A percentile compares a stretch with the other conserved stretches of the same genome.
Conservation (phyloP, 805 yeast genomes). For the Blastobotrys robertii region DNA sequence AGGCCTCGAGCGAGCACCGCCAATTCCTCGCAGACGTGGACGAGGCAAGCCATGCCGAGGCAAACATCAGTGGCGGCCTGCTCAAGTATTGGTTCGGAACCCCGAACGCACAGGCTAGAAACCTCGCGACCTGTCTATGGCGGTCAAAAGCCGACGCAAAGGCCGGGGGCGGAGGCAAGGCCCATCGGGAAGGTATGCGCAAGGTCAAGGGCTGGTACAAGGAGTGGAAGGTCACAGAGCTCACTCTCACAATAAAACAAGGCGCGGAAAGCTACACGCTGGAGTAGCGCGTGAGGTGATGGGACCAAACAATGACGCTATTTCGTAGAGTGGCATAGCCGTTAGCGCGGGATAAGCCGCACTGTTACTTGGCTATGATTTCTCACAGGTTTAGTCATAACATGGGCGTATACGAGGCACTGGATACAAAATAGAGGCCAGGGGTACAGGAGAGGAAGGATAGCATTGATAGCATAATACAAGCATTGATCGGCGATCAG, state of each 20-base stretch:
- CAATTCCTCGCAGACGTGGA: slow-evolving; percentile 25
- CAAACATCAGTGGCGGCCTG: slow-evolving; percentile 30
- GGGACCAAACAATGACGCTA: too few species aligned
- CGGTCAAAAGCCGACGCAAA: slow-evolving; percentile 24
- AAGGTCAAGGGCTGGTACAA: slow-evolving; percentile 28
- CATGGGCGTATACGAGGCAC: too few species aligned
- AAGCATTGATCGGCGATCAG: not conserved
- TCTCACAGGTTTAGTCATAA: too few species aligned
- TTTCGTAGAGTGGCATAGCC: too few species aligned
- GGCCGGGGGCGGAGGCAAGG: slow-evolving; percentile 29
- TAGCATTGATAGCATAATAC: slow-evolving; percentile 5
- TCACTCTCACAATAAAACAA: slow-evolving; percentile 14
- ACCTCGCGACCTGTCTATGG: slow-evolving; percentile 36
- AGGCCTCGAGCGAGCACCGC: slow-evolving; percentile 21
- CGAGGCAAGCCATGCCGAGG: slow-evolving; percentile 29
- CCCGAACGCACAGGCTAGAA: slow-evolving; percentile 29
- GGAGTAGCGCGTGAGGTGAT: not conserved
- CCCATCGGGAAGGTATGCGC: slow-evolving; percentile 28
- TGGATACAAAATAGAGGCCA: too few species aligned
- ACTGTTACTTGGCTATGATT: too few species aligned
- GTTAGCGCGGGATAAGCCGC: too few species aligned
- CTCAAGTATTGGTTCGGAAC: slow-evolving; percentile 34
- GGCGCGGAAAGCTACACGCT: slow-evolving; percentile 9
- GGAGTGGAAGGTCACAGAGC: slow-evolving; percentile 32
- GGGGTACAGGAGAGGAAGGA: too few species aligned